These are phyloP conservation scores for Flaveria bidentis DNA, from an alignment of 129 eudicot genomes.

Conservation along the genomic window DNA sequence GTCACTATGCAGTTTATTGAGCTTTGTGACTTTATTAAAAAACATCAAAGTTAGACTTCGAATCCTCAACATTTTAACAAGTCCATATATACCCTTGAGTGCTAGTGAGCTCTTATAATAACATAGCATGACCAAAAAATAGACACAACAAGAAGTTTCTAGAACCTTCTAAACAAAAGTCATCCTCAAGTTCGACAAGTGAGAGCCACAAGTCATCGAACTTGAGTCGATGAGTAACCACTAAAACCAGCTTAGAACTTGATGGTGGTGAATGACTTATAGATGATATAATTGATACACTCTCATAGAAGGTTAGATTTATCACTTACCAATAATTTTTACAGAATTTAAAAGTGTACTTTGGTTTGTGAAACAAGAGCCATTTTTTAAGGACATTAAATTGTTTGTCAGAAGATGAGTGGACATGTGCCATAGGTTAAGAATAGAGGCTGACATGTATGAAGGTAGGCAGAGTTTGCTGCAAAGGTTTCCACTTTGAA, in stretches of 20 bases:
- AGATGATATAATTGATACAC: constrained; percentile 2
- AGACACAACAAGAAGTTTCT: too few species aligned
- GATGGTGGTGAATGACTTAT: constrained; percentile 1
- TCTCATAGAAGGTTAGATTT: constrained; percentile 8
- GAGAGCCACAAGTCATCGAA: too few species aligned
- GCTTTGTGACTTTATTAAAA: too few species aligned
- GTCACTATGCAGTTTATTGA: too few species aligned
- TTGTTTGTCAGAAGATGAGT: constrained; percentile 30
- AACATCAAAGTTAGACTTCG: too few species aligned
- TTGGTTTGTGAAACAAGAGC: constrained; percentile 20
- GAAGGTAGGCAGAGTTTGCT: constrained; percentile 32
- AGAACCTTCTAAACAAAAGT: too few species aligned
- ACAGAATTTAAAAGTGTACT: constrained; percentile 8
- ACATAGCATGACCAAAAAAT: too few species aligned
- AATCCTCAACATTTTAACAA: too few species aligned
- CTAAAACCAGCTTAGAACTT: neutral
- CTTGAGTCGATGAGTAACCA: neutral
- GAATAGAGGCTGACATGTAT: constrained; percentile 28
- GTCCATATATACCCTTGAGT: too few species aligned
- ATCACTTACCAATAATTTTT: neutral
- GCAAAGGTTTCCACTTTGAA: constrained; percentile 35
- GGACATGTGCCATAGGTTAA: constrained; percentile 38
- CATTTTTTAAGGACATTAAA: neutral
- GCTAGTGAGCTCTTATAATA: too few species aligned
- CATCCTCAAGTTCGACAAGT: too few species aligned